Evolutionary conservation across 1,284 basidiomycete species (phyloP), one percentile per base, ranked within the genome.

Genomic region (Phylloporus sp.): DNA sequence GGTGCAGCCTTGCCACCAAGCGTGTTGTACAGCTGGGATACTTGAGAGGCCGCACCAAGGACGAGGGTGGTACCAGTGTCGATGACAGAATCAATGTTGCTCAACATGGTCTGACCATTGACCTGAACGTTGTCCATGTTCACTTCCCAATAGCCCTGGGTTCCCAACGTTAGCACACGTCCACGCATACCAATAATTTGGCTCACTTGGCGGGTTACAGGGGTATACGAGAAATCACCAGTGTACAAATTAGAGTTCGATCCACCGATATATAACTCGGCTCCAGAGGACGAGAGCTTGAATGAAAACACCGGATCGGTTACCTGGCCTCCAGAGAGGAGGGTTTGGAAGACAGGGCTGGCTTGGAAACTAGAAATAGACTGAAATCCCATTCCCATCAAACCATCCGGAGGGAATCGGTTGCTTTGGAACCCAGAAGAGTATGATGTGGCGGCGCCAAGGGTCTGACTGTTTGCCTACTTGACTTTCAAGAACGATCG

Each of bases 131-230:
- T 66, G 47, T 78, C 78, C 47, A 80, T 66, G 13, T 63, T 70
- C 32, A 83, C 75, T 62, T 81, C 76, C 80, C 82, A 84, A 69
- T 74, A 83, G 12, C 78, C 61, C 80, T 78, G 77, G 34, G 49
- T 44, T 20, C 10, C 47, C 6, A 10, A 49, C 20, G 28, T 49
- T 49, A 49, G 17, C 20, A 17, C 17, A 26, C 26, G 17, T 49
- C 17, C 17, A 49, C 26, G 3, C 8, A 47, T 8, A 47, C 47
- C 7, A 2, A 49, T 17, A 49, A 12, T 29, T 49, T 17, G 13
- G n/a, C 67, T 42, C 31, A 64, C 80, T 71, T 75, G 52, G 31
- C 70, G 40, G 8, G 77, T 78, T 8, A 83, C 76, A 46, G 62
- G 60, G 11, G n/a, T 18, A 26, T 65, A 74, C 20, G 60, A 40